A percentile compares a stretch with the other conserved stretches of the same genome.
Conservation (phyloP, 2,329 filamentous ascomycete species). For the Clonostachys solani region DNA sequence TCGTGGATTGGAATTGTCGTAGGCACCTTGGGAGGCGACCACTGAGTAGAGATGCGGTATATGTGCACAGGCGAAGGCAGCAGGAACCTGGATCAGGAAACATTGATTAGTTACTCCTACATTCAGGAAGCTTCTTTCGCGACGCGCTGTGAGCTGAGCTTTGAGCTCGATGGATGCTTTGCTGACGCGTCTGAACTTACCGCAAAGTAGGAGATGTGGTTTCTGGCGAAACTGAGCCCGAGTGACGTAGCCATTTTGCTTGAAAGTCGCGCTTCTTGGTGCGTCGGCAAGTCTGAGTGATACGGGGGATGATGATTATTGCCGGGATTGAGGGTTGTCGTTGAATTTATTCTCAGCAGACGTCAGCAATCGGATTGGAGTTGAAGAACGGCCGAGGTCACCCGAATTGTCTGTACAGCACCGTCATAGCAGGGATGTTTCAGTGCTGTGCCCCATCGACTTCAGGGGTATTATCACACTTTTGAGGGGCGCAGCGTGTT, state of each 20-base stretch:
- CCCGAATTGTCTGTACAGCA: too few relatives aligned
- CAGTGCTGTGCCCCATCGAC: too few relatives aligned
- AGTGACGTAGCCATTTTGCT: conserved; percentile 20
- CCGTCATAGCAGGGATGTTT: too few relatives aligned
- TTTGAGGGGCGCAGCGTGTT: too few relatives aligned
- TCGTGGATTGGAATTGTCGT: conserved; percentile 33
- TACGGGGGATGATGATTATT: too few relatives aligned
- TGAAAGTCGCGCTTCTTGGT: too few relatives aligned
- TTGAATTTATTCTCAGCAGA: too few relatives aligned
- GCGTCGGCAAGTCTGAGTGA: too few relatives aligned
- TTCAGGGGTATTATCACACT: too few relatives aligned
- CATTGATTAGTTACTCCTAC: background rate
- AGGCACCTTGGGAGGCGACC: conserved; percentile 19
- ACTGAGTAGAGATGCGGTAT: conserved; percentile 27
- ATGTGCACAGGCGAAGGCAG: conserved; percentile 25
- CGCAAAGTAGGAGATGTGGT: conserved; percentile 23
- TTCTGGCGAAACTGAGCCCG: conserved; percentile 26
- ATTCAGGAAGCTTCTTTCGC: background rate
- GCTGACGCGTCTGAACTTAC: conserved; percentile 7
- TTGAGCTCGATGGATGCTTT: background rate
- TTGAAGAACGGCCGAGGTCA: too few relatives aligned
- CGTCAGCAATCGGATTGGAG: too few relatives aligned
- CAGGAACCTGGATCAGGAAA: conserved; percentile 27
- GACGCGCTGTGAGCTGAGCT: background rate
- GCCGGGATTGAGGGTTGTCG: too few relatives aligned